phyloP scores from a whole-genome alignment of 2,329 filamentous ascomycete species.

The Sarocladium kiliense region DNA sequence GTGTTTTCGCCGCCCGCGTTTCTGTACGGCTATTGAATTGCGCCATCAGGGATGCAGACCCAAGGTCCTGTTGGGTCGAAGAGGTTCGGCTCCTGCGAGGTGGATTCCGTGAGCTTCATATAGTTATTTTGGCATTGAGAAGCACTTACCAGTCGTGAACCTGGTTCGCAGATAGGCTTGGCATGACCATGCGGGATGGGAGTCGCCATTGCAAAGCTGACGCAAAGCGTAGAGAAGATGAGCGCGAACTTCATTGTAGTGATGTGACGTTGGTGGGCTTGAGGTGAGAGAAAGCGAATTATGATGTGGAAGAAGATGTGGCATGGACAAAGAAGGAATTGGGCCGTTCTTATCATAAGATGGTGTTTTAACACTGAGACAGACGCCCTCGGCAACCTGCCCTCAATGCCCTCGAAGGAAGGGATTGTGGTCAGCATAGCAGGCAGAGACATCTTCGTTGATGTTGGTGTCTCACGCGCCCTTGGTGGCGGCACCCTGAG shows the following conservation, averaged over 20 bases:
- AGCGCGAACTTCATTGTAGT: neutral
- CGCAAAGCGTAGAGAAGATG: neutral
- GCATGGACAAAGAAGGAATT: neutral
- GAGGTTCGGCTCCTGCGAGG: neutral
- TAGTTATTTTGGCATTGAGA: neutral
- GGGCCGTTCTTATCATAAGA: neutral
- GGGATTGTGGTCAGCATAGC: neutral
- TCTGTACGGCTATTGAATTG: neutral
- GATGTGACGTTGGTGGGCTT: neutral
- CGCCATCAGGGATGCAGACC: conserved; percentile 2
- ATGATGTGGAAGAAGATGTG: too few species aligned
- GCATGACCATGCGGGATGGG: neutral
- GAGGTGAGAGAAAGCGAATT: neutral
- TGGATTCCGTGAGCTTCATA: neutral
- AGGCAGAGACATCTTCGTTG: neutral
- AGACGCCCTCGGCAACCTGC: neutral
- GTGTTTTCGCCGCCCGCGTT: too few species aligned
- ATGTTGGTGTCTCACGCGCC: neutral
- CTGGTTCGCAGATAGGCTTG: neutral
- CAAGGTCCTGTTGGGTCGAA: neutral
- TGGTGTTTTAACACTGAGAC: neutral
- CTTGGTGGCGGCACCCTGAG: neutral
- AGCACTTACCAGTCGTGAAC: neutral
- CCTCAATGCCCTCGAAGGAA: neutral
- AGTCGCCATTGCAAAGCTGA: neutral